phyloP scores from a whole-genome alignment of 257 asterid species.

The Paraleonurus japonicus region DNA sequence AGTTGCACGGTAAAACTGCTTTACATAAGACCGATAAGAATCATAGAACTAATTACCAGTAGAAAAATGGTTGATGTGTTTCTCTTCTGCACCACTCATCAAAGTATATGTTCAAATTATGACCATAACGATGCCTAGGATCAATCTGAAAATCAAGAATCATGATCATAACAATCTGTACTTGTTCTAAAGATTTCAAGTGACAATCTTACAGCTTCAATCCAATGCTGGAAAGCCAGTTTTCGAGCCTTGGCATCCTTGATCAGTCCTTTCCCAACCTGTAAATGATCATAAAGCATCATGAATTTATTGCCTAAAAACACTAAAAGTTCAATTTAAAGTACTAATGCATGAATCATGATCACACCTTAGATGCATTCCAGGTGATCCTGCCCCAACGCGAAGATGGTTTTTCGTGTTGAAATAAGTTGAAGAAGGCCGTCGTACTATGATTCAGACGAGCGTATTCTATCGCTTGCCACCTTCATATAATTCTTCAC shows the following conservation, averaged over 20 bases:
- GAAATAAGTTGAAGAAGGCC: slow-evolving; percentile 62
- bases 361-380: slow-evolving; percentile 75
- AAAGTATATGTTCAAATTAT: slow-evolving; percentile 54
- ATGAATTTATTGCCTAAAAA: background rate
- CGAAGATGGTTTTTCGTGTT: slow-evolving; percentile 57
- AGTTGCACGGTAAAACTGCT: too few species aligned
- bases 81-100: slow-evolving; percentile 58
- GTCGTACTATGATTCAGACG: slow-evolving; percentile 64
- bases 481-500: slow-evolving; percentile 34
- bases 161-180: background rate
- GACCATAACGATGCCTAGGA: slow-evolving; percentile 87
- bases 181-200: background rate
- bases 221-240: slow-evolving; percentile 90
- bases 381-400: slow-evolving; percentile 66
- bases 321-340: background rate
- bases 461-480: slow-evolving; percentile 64
- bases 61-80: slow-evolving; percentile 73
- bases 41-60: slow-evolving; percentile 55
- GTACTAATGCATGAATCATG: slow-evolving; percentile 19
- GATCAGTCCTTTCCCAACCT: slow-evolving; percentile 83
- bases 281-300: background rate
- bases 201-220: slow-evolving; percentile 66
- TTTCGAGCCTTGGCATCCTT: slow-evolving; percentile 64
- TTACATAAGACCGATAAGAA: background rate
- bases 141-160: slow-evolving; percentile 42